phyloP scores from a whole-genome alignment of 371 early-diverging fungal species.

The Mucor indicus region DNA sequence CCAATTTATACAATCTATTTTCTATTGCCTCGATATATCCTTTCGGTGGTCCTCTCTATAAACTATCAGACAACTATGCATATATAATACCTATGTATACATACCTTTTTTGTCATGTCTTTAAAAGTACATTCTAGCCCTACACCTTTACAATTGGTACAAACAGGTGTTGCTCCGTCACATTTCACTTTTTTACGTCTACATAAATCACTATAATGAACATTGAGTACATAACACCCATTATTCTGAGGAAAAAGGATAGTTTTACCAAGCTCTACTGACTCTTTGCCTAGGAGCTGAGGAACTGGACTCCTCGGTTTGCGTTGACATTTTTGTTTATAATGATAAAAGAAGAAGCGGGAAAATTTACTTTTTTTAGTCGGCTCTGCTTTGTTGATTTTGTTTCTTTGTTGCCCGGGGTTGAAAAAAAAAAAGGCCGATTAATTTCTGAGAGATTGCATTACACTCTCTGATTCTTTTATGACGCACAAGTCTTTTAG shows the following conservation, averaged over 20 bases:
- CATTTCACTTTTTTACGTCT: slow-evolving; percentile 69
- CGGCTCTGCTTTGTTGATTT: too few relatives aligned
- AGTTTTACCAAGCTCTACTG: slow-evolving; percentile 47
- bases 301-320: slow-evolving; percentile 1
- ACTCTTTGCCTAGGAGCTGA: slow-evolving; percentile 36
- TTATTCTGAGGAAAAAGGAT: not conserved
- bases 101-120: slow-evolving; percentile 46
- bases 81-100: not conserved
- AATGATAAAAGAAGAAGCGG: not conserved
- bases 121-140: slow-evolving; percentile 41
- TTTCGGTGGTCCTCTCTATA: slow-evolving; percentile 60
- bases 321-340: slow-evolving; percentile 2
- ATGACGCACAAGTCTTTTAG: too few relatives aligned
- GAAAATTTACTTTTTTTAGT: too few relatives aligned
- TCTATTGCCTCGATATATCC: slow-evolving; percentile 78
- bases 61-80: not conserved
- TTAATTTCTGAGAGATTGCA: too few relatives aligned
- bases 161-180: slow-evolving; percentile 55
- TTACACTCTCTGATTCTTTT: not conserved
- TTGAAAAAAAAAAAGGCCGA: slow-evolving; percentile 3
- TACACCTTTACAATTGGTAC: slow-evolving; percentile 45
- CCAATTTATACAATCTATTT: slow-evolving; percentile 59
- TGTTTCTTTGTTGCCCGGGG: too few relatives aligned
- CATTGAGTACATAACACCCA: not conserved
- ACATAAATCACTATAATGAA: slow-evolving; percentile 46